Evolutionary conservation across 148 eudicot genomes (phyloP).

Genomic region (Fallopia convolvulus): DNA sequence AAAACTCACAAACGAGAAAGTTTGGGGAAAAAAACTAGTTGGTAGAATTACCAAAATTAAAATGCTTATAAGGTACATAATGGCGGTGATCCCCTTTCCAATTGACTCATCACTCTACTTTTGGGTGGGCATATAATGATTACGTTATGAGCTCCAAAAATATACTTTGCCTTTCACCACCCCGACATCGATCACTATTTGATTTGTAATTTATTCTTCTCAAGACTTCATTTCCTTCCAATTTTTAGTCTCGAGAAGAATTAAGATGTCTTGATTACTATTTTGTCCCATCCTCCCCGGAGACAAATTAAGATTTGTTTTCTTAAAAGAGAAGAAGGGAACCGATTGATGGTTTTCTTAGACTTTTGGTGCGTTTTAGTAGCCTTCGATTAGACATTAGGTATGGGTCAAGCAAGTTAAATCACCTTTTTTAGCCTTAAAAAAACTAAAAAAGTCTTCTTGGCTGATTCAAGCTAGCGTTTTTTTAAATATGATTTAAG

Average conservation of each 20-base stretch:
- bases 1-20: too few species aligned
- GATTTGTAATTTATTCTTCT: not conserved
- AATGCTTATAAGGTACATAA: not conserved
- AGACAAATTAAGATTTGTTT: not conserved
- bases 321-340: too few species aligned
- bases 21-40: not conserved
- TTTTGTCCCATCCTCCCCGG: not conserved
- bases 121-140: not conserved
- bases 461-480: too few species aligned
- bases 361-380: too few species aligned
- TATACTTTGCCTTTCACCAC: slow-evolving; percentile 5
- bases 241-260: too few species aligned
- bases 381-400: too few species aligned
- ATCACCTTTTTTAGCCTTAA: too few species aligned
- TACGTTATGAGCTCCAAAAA: not conserved
- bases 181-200: not conserved
- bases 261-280: not conserved
- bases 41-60: not conserved
- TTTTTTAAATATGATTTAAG: too few species aligned
- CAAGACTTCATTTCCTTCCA: not conserved
- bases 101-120: not conserved
- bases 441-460: too few species aligned
- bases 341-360: too few species aligned
- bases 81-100: not conserved
- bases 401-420: too few species aligned